phyloP scores from a whole-genome alignment of 2,329 filamentous ascomycete species.

The Calonectria hongkongensis region DNA sequence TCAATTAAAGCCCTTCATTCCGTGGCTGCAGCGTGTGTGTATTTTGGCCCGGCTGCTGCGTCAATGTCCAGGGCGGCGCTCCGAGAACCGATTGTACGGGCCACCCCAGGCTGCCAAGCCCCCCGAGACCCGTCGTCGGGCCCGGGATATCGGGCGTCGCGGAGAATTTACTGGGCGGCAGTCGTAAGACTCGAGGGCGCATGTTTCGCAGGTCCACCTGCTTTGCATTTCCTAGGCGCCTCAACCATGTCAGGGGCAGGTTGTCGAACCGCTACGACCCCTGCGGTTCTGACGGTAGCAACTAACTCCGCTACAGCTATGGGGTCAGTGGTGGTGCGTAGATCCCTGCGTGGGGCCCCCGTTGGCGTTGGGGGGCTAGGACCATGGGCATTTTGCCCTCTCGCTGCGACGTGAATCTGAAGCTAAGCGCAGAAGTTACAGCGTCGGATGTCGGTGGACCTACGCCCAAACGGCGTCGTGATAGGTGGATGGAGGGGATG shows the following conservation, averaged over 20 bases:
- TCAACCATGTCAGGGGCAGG: slow-evolving; percentile 9
- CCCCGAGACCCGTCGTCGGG: slow-evolving; percentile 29
- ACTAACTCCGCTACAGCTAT: neutral
- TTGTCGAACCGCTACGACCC: slow-evolving; percentile 3
- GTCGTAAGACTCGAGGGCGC: slow-evolving; percentile 30
- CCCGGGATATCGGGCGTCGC: slow-evolving; percentile 24
- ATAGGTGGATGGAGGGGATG: slow-evolving; percentile 8
- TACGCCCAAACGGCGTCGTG: neutral
- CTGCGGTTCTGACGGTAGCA: slow-evolving; percentile 10
- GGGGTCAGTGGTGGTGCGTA: slow-evolving; percentile 2
- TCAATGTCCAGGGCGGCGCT: neutral
- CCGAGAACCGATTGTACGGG: neutral
- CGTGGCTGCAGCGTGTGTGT: too few species aligned
- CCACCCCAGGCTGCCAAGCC: neutral
- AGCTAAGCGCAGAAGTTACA: slow-evolving; percentile 19
- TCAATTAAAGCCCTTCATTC: neutral
- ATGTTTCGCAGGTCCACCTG: slow-evolving; percentile 10
- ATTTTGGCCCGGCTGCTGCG: neutral
- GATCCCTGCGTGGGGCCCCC: slow-evolving; percentile 26
- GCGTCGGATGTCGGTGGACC: slow-evolving; percentile 31
- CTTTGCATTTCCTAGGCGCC: slow-evolving; percentile 15
- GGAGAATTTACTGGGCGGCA: slow-evolving; percentile 5
- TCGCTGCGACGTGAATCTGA: slow-evolving; percentile 28
- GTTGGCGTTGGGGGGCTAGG: too few species aligned
- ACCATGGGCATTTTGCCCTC: neutral